phyloP scores from a whole-genome alignment of 2,329 filamentous ascomycete genomes.

The Beauveria varroae region DNA sequence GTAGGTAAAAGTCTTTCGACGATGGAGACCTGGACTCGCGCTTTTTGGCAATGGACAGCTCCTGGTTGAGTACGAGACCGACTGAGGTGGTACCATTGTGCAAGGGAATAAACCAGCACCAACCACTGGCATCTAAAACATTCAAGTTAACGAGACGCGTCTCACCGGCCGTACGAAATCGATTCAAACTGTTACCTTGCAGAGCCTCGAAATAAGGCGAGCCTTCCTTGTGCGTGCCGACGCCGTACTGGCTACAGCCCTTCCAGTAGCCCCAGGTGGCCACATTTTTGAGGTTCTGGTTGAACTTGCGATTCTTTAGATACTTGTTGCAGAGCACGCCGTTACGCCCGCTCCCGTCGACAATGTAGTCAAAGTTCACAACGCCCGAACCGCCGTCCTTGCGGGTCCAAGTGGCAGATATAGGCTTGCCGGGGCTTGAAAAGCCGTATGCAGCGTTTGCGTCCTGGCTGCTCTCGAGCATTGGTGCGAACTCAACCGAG shows the following conservation, averaged over 20 bases:
- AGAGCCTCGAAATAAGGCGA: constrained; percentile 38
- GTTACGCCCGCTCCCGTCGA: constrained; percentile 39
- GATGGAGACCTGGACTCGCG: too few species aligned
- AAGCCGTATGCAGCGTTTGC: neutral
- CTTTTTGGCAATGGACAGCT: too few species aligned
- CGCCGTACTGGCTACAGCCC: constrained; percentile 23
- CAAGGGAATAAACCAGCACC: too few species aligned
- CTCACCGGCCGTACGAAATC: too few species aligned
- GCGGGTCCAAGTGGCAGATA: constrained; percentile 27
- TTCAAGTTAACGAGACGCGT: too few species aligned
- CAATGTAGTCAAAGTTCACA: constrained; percentile 38
- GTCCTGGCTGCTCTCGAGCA: neutral
- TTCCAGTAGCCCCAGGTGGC: constrained; percentile 44
- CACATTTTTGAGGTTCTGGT: constrained; percentile 40
- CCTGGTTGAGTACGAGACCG: too few species aligned
- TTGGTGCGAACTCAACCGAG: constrained; percentile 23
- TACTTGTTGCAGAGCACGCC: constrained; percentile 42
- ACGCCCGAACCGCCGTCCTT: constrained; percentile 29
- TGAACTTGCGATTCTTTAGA: constrained; percentile 38
- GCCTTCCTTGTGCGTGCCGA: constrained; percentile 27
- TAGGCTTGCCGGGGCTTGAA: constrained; percentile 18
- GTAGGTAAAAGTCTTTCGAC: constrained; percentile 33
- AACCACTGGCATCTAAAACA: constrained; percentile 40
- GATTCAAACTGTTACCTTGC: too few species aligned
- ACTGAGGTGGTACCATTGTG: too few species aligned